Conservation (phyloP, 768 basidiomycete genomes). For the Podaxis pistillaris region DNA sequence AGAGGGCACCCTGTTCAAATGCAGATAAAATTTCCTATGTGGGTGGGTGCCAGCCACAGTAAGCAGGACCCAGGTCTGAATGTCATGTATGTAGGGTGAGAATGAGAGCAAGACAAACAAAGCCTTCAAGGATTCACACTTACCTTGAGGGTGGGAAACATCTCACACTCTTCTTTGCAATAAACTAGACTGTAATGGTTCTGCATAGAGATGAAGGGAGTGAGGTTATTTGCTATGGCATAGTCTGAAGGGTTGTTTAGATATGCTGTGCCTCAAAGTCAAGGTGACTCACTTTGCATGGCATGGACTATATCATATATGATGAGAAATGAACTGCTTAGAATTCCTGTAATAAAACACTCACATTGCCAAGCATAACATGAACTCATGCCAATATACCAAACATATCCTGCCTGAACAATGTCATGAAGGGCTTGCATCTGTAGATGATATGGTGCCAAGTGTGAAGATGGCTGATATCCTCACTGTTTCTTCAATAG, state of each 20-base stretch:
- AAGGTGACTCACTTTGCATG: slow-evolving; percentile 48
- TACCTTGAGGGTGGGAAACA: slow-evolving; percentile 59
- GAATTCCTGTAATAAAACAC: slow-evolving; percentile 14
- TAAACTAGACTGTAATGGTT: slow-evolving; percentile 61
- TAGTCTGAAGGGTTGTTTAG: slow-evolving; percentile 39
- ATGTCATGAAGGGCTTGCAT: slow-evolving; percentile 72
- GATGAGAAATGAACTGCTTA: not conserved
- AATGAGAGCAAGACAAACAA: not conserved
- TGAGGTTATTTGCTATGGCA: slow-evolving; percentile 54
- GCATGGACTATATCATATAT: slow-evolving; percentile 34
- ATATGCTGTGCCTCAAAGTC: not conserved
- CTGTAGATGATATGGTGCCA: slow-evolving; percentile 22
- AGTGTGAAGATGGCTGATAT: not conserved
- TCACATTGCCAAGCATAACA: slow-evolving; percentile 56
- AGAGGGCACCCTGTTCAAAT: no score
- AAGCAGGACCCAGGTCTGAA: no score
- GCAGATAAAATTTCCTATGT: no score
- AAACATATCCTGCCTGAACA: slow-evolving; percentile 58
- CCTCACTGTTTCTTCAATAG: slow-evolving; percentile 56
- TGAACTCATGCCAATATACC: slow-evolving; percentile 60
- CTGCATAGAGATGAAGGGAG: slow-evolving; percentile 67
- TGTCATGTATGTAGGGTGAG: not conserved
- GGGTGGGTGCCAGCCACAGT: no score
- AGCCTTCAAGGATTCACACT: not conserved
- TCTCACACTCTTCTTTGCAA: slow-evolving; percentile 62